Evolutionary conservation across 176 grass and related monocot species (phyloP).

Genomic region (Puccinellia tenuiflora): DNA sequence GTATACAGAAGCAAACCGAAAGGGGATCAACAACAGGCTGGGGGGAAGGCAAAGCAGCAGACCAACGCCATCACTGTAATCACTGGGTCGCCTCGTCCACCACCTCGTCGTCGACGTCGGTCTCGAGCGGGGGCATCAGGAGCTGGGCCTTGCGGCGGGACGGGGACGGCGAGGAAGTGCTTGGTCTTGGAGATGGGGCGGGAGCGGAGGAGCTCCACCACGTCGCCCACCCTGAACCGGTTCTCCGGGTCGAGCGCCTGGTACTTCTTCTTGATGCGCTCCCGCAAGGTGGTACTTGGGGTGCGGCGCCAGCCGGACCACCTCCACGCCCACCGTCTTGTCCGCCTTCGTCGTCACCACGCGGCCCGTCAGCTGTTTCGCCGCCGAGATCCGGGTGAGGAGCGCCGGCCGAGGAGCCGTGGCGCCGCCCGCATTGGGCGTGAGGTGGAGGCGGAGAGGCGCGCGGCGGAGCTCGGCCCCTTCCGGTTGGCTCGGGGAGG

Average conservation of each 20-base stretch:
- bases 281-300: constrained; percentile 68
- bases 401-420: no score
- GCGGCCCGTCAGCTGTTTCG: constrained; percentile 59
- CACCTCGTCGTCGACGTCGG: not conserved
- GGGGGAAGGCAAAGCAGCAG: no score
- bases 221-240: constrained; percentile 83
- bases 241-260: constrained; percentile 86
- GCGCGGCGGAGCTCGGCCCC: no score
- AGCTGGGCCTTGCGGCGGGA: constrained; percentile 45
- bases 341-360: constrained; percentile 70
- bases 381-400: not conserved
- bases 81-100: not conserved
- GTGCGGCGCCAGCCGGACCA: constrained; percentile 53
- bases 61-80: not conserved
- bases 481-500: no score
- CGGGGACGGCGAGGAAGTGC: constrained; percentile 71
- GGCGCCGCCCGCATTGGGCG: not conserved
- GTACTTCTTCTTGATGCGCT: constrained; percentile 83
- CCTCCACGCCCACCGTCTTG: constrained; percentile 87
- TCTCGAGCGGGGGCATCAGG: constrained; percentile 34
- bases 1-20: not conserved
- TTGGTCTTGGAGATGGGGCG: constrained; percentile 98
- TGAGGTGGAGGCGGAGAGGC: not conserved
- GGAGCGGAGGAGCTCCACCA: constrained; percentile 75
- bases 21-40: not conserved